Base-by-base conservation (phyloP, 202 grass and related monocot species). In the Saccharum hybrid region DNA sequence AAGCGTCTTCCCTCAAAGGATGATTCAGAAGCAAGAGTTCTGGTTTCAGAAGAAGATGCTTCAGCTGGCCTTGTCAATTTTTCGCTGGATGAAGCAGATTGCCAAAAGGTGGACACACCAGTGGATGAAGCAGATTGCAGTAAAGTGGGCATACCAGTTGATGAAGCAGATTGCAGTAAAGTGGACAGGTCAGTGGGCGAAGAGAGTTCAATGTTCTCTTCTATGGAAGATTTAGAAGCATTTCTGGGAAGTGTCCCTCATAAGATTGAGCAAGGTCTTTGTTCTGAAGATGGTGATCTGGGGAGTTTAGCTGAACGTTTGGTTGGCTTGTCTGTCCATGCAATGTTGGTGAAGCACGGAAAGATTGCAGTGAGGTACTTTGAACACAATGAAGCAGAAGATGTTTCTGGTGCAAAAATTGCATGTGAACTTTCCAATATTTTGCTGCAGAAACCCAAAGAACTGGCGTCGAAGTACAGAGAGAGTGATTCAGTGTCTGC, bases 391-490 rank as follows among this genome's bases (percentile, higher is more conserved):
- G 83, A 86, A 76, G 52, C 18, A n/a, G n/a, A n/a, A 67, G 88
- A 71, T 88, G 45, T 19, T 79, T 90, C 90, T 43, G 45, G 74
- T 71, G 33, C 31, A 78, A 94, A 85, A 72, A 74, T 99, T 68
- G 66, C 77, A 4, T 69, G 46, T 8, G 79, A 96, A 81, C 86
- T 90, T 37, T 90, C 83, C 33, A 88, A 26, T 75, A 78, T 96
- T 87, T 89, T 99, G 66, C 72, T 99, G 70, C 81, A 72, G 78
- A 99, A 92, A 83, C 96, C 93, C 5, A 99, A 96, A 89, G 89
- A 99, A 73, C 81, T 99, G 12, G 78, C 78, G 39, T 67, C 82
- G 0, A 96, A 94, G 68, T 96, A 94, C 78, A 96, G 84, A 87
- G 83, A 37, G 38, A 87, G 10, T 3, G 68, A 85, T 74, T 76